Conservation (phyloP, 169 alveolate genomes). For the Plasmodium adleri region DNA sequence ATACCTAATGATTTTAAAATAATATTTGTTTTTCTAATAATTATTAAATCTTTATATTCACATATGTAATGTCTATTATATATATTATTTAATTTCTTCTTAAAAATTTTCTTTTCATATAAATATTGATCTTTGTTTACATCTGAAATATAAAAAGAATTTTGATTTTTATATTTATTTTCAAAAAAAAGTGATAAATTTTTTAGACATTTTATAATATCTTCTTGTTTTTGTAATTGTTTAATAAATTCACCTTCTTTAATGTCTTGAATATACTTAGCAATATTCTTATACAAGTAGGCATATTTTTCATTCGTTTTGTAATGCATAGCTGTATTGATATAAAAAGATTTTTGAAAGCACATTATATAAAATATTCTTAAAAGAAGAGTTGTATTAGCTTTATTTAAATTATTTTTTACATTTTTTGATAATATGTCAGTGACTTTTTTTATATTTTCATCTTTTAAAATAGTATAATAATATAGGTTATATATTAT, state of each 20-base stretch:
- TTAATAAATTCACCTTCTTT: slow-evolving; percentile 30
- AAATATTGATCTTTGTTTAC: slow-evolving; percentile 54
- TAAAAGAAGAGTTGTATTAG: slow-evolving; percentile 50
- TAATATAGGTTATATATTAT: slow-evolving; percentile 59
- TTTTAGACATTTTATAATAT: slow-evolving; percentile 59
- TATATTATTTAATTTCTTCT: slow-evolving; percentile 70
- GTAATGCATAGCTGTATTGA: slow-evolving; percentile 10
- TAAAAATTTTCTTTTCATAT: slow-evolving; percentile 49
- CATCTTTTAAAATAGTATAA: slow-evolving; percentile 67
- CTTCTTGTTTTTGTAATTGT: slow-evolving; percentile 48
- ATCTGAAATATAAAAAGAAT: slow-evolving; percentile 65
- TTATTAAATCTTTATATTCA: slow-evolving; percentile 67
- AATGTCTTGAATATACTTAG: slow-evolving; percentile 42
- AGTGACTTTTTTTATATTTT: slow-evolving; percentile 49
- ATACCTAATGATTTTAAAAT: slow-evolving; percentile 58
- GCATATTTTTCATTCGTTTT: slow-evolving; percentile 19
- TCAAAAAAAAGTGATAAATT: slow-evolving; percentile 61
- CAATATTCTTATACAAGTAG: slow-evolving; percentile 40
- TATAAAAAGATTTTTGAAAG: slow-evolving; percentile 51
- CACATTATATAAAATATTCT: slow-evolving; percentile 64
- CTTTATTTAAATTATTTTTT: slow-evolving; percentile 42
- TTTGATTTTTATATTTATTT: slow-evolving; percentile 72
- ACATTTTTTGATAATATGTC: slow-evolving; percentile 57
- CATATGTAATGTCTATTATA: slow-evolving; percentile 77
- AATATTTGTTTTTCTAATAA: slow-evolving; percentile 72